A percentile compares a stretch with the other conserved stretches of the same genome.
phyloP scores from a whole-genome alignment of 2,329 filamentous ascomycete genomes.

The Colletotrichum aenigma region DNA sequence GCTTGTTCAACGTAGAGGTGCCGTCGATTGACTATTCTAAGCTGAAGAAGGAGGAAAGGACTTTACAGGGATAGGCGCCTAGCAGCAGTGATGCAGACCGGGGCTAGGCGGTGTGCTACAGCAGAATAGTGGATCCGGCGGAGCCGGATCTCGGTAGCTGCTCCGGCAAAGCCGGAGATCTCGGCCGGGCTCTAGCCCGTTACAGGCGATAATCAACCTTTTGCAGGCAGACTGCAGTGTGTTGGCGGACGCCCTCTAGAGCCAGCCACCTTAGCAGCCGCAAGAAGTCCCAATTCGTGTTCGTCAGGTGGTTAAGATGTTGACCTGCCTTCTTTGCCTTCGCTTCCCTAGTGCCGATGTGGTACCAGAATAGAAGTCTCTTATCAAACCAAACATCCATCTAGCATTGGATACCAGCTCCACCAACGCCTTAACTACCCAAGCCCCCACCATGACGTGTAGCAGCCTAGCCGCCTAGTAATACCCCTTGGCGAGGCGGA shows the following conservation, averaged over 20 bases:
- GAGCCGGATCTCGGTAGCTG: no score
- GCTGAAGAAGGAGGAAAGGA: no score
- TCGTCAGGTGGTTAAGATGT: neutral
- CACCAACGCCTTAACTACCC: no score
- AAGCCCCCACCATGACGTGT: neutral
- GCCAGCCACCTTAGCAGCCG: neutral
- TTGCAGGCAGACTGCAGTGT: neutral
- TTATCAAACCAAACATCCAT: neutral
- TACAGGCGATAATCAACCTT: neutral
- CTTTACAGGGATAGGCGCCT: no score
- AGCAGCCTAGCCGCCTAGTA: neutral
- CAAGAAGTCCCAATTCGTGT: neutral
- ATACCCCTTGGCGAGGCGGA: neutral
- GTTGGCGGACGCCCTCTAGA: neutral
- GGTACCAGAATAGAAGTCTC: rapidly evolving
- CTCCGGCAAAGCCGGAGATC: no score
- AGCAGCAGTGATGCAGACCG: no score
- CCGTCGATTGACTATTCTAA: no score
- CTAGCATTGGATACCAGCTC: no score
- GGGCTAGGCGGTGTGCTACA: no score
- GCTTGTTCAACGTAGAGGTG: no score
- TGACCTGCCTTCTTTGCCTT: neutral
- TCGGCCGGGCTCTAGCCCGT: no score
- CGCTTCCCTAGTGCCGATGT: neutral
- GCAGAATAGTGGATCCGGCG: no score